Conservation (phyloP, 2,329 filamentous ascomycete species). For the Fusarium bactridioides region DNA sequence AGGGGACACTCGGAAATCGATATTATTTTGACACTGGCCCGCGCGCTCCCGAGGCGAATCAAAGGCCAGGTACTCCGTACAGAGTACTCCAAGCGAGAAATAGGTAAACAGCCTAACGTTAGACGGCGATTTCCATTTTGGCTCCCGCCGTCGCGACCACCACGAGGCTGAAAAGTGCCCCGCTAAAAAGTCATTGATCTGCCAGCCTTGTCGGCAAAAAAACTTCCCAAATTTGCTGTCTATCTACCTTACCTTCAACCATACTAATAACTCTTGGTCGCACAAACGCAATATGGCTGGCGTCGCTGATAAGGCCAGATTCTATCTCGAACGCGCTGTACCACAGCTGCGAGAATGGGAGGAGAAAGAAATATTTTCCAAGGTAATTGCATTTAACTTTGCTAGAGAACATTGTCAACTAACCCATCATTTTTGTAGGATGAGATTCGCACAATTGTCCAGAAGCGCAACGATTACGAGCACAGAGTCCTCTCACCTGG, state of each 20-base stretch:
- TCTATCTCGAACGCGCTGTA: constrained; percentile 90
- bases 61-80: neutral
- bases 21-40: constrained; percentile 26
- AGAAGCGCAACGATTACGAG: constrained; percentile 92
- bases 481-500: constrained; percentile 87
- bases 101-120: neutral
- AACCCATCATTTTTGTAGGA: constrained; percentile 61
- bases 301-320: constrained; percentile 92
- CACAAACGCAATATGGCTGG: constrained; percentile 68
- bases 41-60: constrained; percentile 30
- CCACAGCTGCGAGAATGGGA: constrained; percentile 93
- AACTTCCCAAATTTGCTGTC: constrained; percentile 16
- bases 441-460: constrained; percentile 87
- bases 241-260: neutral
- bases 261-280: constrained; percentile 3
- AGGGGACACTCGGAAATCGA: constrained; percentile 27
- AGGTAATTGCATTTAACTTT: constrained; percentile 57
- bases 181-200: constrained; percentile 28
- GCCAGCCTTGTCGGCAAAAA: constrained; percentile 35
- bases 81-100: neutral
- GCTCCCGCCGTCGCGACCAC: neutral
- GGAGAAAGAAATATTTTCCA: constrained; percentile 87
- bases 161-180: constrained; percentile 26
- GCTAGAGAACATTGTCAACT: neutral
- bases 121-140: constrained; percentile 5